A percentile compares a stretch with the other conserved stretches of the same genome.
Evolutionary conservation across 805 yeast species (phyloP).

Genomic region (Barnettozyma salicaria): DNA sequence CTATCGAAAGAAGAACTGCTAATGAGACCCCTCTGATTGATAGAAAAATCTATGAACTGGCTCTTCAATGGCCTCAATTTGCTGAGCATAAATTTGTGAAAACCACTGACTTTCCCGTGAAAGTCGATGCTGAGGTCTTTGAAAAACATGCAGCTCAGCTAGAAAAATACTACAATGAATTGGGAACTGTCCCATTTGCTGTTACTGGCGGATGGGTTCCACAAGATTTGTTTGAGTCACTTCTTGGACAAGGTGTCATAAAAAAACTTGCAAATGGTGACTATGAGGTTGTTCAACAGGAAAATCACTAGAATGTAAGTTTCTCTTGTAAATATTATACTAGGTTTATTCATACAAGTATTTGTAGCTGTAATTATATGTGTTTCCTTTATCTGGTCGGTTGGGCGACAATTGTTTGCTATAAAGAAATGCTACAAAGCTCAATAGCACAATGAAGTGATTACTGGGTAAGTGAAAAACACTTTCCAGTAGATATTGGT

Average conservation of each 20-base stretch:
- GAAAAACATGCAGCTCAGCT: constrained; percentile 52
- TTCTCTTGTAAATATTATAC: too few relatives aligned
- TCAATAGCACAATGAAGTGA: too few relatives aligned
- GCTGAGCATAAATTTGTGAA: constrained; percentile 51
- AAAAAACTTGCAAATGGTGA: constrained; percentile 55
- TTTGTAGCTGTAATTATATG: too few relatives aligned
- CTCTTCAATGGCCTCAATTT: constrained; percentile 63
- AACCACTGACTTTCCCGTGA: constrained; percentile 50
- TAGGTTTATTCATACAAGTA: too few relatives aligned
- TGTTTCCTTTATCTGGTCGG: too few relatives aligned
- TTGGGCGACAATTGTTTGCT: too few relatives aligned
- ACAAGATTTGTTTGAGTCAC: constrained; percentile 78
- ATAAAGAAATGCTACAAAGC: too few relatives aligned
- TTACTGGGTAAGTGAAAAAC: too few relatives aligned
- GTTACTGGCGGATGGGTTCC: constrained; percentile 96
- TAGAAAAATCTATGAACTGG: constrained; percentile 58
- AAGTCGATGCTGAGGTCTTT: constrained; percentile 52
- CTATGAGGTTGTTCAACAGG: constrained; percentile 30
- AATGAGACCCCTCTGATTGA: constrained; percentile 59
- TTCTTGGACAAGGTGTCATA: constrained; percentile 63
- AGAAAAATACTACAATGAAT: constrained; percentile 60
- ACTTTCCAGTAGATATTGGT: too few relatives aligned
- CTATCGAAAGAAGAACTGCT: constrained; percentile 51
- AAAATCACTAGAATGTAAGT: constrained; percentile 3
- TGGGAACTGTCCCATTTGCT: constrained; percentile 71